These are phyloP conservation scores for Wickerhamomyces silvicola DNA, from an alignment of 805 yeast species.

Conservation along the genomic window DNA sequence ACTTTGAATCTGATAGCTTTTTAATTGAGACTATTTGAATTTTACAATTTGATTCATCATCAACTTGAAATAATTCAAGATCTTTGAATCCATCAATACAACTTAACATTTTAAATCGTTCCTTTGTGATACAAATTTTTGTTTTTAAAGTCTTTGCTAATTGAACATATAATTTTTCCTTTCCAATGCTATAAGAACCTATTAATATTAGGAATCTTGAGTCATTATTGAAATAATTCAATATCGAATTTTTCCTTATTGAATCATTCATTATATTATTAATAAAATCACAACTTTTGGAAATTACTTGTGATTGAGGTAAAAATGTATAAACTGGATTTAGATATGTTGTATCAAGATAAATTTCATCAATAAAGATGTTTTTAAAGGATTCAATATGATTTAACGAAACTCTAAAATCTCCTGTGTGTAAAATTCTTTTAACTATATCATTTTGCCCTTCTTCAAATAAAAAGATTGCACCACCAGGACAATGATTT, in stretches of 20 bases:
- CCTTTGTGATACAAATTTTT: conserved; percentile 45
- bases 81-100: conserved; percentile 4
- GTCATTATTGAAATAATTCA: conserved; percentile 27
- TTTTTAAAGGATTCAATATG: conserved; percentile 25
- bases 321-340: conserved; percentile 74
- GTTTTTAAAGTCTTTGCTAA: conserved; percentile 47
- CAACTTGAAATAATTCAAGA: conserved; percentile 1
- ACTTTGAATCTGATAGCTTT: conserved; percentile 35
- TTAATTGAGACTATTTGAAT: conserved; percentile 74
- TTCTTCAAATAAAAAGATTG: conserved; percentile 62
- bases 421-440: conserved; percentile 79
- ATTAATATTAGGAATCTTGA: conserved; percentile 51
- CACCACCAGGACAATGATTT: conserved; percentile 97
- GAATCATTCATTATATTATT: conserved; percentile 27
- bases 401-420: conserved; percentile 63
- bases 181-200: conserved; percentile 91
- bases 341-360: conserved; percentile 87
- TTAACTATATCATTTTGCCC: conserved; percentile 21
- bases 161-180: conserved; percentile 74
- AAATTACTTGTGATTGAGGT: conserved; percentile 62
- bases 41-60: conserved; percentile 19
- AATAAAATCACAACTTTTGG: conserved; percentile 50
- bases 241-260: conserved; percentile 22
- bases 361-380: conserved; percentile 48
- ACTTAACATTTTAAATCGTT: conserved; percentile 13